These are phyloP conservation scores for Taxillus chinensis DNA, from an alignment of 164 flowering plant species.

Conservation along the genomic window DNA sequence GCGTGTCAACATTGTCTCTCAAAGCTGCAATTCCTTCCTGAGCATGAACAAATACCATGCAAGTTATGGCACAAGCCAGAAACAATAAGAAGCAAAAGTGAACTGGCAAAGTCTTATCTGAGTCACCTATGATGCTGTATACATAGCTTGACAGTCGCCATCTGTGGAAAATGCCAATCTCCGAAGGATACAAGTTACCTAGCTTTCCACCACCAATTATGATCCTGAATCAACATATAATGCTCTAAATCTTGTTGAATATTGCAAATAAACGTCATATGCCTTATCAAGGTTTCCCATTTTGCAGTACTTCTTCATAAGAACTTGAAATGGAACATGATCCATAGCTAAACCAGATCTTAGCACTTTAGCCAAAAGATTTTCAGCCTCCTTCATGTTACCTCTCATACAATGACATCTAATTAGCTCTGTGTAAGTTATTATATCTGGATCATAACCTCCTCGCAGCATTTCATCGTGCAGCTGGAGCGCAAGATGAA, in stretches of 20 bases:
- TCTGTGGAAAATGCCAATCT: too few species aligned
- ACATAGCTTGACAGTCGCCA: too few species aligned
- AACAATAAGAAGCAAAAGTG: too few species aligned
- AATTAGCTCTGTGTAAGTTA: slow-evolving; percentile 67
- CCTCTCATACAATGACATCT: slow-evolving; percentile 37
- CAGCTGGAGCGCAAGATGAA: slow-evolving; percentile 34
- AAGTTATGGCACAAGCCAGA: too few species aligned
- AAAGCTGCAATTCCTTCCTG: slow-evolving; percentile 95
- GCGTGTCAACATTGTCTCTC: slow-evolving; percentile 84
- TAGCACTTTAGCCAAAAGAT: slow-evolving; percentile 25
- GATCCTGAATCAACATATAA: background rate
- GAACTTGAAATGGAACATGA: slow-evolving; percentile 53
- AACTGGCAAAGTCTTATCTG: too few species aligned
- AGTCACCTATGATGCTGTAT: too few species aligned
- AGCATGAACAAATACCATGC: too few species aligned
- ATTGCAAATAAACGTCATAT: slow-evolving; percentile 25
- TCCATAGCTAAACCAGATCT: slow-evolving; percentile 36
- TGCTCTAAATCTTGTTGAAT: slow-evolving; percentile 12
- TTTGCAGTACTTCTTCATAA: slow-evolving; percentile 42
- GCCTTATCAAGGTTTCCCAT: slow-evolving; percentile 30
- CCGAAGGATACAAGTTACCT: background rate
- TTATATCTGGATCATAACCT: slow-evolving; percentile 46
- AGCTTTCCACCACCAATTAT: background rate
- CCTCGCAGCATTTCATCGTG: slow-evolving; percentile 51
- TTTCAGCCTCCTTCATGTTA: slow-evolving; percentile 37